Conservation (phyloP, 225 moss, liverwort and hornwort species). For the Pleurozium schreberi region DNA sequence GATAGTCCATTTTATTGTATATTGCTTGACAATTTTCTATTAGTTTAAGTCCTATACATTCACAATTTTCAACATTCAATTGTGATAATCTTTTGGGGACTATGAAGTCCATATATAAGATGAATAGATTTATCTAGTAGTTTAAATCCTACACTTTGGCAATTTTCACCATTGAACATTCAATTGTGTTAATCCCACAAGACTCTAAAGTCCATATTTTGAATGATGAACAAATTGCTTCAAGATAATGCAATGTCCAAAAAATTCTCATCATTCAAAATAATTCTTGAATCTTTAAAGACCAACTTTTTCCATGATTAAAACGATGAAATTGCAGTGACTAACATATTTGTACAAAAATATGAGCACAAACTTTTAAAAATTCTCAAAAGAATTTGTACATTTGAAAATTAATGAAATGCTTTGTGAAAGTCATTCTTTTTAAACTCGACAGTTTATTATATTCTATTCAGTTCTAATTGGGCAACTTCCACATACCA, state of each 20-base stretch:
- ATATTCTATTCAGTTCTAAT: not conserved
- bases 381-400: not conserved
- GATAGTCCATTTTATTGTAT: not conserved
- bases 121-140: not conserved
- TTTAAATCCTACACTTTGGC: not conserved
- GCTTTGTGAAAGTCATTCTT: not conserved
- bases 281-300: not conserved
- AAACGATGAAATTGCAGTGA: not conserved
- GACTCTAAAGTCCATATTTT: not conserved
- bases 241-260: not conserved
- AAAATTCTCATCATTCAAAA: not conserved
- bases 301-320: not conserved
- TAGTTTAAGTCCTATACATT: no score
- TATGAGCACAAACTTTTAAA: no score
- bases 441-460: not conserved
- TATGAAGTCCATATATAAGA: not conserved
- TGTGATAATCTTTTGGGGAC: not conserved
- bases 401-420: not conserved
- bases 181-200: fast-evolving
- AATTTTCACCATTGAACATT: not conserved
- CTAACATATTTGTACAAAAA: not conserved
- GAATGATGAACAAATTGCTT: not conserved
- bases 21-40: not conserved
- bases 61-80: not conserved
- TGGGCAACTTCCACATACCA: not conserved